phyloP scores from a whole-genome alignment of 768 basidiomycete genomes.

The Boletus coccyginus region DNA sequence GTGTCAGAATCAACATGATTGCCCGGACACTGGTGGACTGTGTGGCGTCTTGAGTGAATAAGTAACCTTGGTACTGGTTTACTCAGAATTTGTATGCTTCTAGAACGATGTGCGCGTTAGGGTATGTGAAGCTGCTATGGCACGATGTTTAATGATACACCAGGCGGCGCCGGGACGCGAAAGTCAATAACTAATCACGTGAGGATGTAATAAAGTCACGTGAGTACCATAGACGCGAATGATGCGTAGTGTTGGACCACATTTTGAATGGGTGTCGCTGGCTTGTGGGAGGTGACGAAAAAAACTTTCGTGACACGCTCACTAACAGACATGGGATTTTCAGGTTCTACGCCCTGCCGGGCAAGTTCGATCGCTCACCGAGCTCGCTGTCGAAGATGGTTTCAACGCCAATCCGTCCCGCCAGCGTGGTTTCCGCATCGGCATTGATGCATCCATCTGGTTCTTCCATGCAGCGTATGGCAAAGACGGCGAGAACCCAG shows the following conservation, averaged over 20 bases:
- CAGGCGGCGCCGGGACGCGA: too few species aligned
- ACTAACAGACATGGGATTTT: not conserved
- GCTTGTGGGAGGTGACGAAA: conserved; percentile 46
- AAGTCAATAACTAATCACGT: not conserved
- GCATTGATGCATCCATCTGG: conserved; percentile 85
- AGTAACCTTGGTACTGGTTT: too few species aligned
- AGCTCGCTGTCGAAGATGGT: conserved; percentile 72
- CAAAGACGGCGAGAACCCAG: conserved; percentile 82
- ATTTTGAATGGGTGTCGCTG: conserved; percentile 44
- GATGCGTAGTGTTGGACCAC: not conserved
- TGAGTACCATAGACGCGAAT: not conserved
- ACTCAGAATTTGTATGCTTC: too few species aligned
- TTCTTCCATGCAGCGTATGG: conserved; percentile 73
- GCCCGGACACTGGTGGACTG: too few species aligned
- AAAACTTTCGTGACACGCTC: conserved; percentile 11
- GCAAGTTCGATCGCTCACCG: conserved; percentile 69
- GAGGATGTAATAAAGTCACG: conserved; percentile 2
- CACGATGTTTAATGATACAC: too few species aligned
- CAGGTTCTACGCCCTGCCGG: conserved; percentile 72
- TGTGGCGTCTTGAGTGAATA: too few species aligned
- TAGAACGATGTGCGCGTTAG: too few species aligned
- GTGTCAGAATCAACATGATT: too few species aligned
- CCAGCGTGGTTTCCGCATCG: conserved; percentile 73
- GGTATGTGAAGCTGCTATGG: too few species aligned
- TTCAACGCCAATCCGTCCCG: conserved; percentile 64